Evolutionary conservation across 2,329 filamentous ascomycete genomes (phyloP).

Genomic region (Aspergillus novofumigatus): DNA sequence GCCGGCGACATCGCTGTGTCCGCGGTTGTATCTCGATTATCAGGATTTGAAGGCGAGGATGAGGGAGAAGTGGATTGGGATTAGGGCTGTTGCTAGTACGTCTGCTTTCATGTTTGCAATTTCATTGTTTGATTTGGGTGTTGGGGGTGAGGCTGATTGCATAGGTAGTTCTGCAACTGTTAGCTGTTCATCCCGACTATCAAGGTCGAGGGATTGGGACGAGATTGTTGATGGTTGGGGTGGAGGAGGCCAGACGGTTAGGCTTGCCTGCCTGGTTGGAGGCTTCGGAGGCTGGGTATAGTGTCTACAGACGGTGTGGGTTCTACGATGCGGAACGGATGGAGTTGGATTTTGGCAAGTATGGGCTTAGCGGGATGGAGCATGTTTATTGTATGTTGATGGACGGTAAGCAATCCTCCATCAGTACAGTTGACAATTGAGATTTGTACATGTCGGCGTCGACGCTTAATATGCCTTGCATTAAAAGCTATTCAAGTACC

Average conservation of each 20-base stretch:
- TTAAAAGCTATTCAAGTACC: too few species aligned
- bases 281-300: neutral
- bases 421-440: too few species aligned
- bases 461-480: too few species aligned
- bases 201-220: conserved; percentile 2
- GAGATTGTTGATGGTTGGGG: neutral
- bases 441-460: too few species aligned
- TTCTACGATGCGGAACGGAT: neutral
- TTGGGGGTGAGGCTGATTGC: too few species aligned
- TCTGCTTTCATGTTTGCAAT: too few species aligned
- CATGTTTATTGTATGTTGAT: neutral
- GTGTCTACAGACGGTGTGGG: conserved; percentile 1
- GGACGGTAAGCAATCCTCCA: neutral
- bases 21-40: conserved; percentile 1
- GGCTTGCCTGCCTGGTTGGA: conserved; percentile 1
- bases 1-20: neutral
- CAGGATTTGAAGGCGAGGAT: neutral
- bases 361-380: neutral
- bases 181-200: conserved; percentile 1
- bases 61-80: conserved; percentile 1
- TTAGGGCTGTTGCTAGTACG: neutral
- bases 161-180: conserved; percentile 2
- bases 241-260: neutral
- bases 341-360: neutral
- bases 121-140: neutral